Evolutionary conservation across 2,329 filamentous ascomycete genomes (phyloP).

Genomic region (Stromatinia cepivora): DNA sequence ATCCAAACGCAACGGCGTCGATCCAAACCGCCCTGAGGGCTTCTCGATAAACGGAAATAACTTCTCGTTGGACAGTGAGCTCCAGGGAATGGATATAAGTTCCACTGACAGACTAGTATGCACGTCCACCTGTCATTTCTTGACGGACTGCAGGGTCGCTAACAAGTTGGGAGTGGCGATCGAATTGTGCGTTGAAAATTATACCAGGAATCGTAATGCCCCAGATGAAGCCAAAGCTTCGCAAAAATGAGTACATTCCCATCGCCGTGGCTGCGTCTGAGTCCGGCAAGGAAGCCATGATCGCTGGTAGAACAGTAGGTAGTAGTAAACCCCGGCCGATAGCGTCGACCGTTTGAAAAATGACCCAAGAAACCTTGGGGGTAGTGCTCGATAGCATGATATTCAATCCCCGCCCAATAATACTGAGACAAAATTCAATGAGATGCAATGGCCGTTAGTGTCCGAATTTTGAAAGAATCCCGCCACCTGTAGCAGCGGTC

Average conservation of each 20-base stretch:
- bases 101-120: not conserved
- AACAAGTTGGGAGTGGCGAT: not conserved
- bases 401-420: not conserved
- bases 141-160: not conserved
- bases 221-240: not conserved
- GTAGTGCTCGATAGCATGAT: constrained; percentile 4
- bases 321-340: not conserved
- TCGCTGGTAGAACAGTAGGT: not conserved
- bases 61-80: not conserved
- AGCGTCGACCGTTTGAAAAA: not conserved
- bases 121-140: not conserved
- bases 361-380: not conserved
- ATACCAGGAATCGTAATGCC: not conserved
- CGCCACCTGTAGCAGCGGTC: not conserved
- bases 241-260: constrained; percentile 1
- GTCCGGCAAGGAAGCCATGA: constrained; percentile 1
- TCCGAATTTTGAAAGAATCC: constrained; percentile 10
- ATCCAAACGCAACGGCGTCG: constrained; percentile 1
- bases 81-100: not conserved
- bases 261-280: not conserved
- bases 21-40: constrained; percentile 4
- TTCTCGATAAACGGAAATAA: not conserved
- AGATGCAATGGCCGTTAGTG: constrained; percentile 8
- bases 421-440: not conserved
- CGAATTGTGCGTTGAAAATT: not conserved